Evolutionary conservation across 805 yeast species (phyloP), one percentile per base, ranked within the genome.

Genomic region (Ogataea ganodermae): DNA sequence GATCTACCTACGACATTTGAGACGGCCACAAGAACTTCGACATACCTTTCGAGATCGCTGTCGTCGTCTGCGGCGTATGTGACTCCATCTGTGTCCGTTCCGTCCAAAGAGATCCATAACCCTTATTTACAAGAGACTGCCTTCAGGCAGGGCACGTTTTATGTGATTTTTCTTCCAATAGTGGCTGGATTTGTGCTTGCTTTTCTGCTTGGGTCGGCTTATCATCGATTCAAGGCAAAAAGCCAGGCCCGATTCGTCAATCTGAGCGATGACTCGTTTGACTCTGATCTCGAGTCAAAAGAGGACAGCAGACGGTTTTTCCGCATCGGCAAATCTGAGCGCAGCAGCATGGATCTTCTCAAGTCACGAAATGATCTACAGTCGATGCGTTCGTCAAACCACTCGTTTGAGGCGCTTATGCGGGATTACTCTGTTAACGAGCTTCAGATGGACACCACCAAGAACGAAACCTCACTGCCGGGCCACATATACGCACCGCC

Each of bases 111-210:
- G 17, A 12, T 50, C 2, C 49, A 43, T 6, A 63, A 61, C 37
- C 67, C 67, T 4, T 63, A 55, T 39, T 38, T 64, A n/a, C 52
- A 49, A 12, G 45, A 51, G 4, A 46, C 56, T 2, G 33, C 46
- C 1, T 51, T 42, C 17, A 40, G 44, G 16, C 61, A 62, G 43
- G 67, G 66, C 1, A 59, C 67, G 0, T 51, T 64, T n/a, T 64
- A 63, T 35, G 40, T 53, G 13, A 62, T 63, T 5, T 46, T 61
- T 10, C 48, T 60, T 1, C 68, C 68, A 1, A 56, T 61, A 1
- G 46, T 64, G n/a, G 59, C 49, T 1, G 61, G 51, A 2, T 33
- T 58, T 7, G 40, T 64, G 13, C 26, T 63, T 2, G 35, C 59
- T 4, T 64, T 62, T 35, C 37, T 63, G 8, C 7, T 54, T 1